These are phyloP conservation scores for Pseudogymnoascus sp. DNA, from an alignment of 2,329 filamentous ascomycete species.

Conservation along the genomic window DNA sequence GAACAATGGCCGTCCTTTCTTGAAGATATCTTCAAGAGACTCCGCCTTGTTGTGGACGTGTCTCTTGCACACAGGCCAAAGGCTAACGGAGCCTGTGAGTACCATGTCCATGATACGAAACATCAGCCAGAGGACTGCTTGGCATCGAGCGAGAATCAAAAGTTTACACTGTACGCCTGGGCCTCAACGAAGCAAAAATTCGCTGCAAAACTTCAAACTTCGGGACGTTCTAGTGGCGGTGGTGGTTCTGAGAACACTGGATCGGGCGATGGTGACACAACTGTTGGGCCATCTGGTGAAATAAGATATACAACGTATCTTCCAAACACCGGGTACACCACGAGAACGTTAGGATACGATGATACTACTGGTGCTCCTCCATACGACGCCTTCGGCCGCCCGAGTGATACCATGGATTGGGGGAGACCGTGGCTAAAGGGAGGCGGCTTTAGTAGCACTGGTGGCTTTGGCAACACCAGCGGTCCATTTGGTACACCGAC, in stretches of 20 bases:
- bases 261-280: not conserved
- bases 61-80: not conserved
- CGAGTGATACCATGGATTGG: not conserved
- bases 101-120: not conserved
- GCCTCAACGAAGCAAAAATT: not conserved
- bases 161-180: not conserved
- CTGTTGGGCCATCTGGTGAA: not conserved
- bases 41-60: not conserved
- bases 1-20: constrained; percentile 6
- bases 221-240: not conserved
- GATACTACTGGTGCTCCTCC: not conserved
- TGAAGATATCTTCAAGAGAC: constrained; percentile 5
- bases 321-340: not conserved
- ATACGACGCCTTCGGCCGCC: not conserved
- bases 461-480: not conserved
- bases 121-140: not conserved
- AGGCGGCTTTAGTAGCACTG: not conserved
- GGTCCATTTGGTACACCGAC: not conserved
- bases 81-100: not conserved
- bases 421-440: not conserved
- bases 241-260: not conserved
- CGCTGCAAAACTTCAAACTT: not conserved
- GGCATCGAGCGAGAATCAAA: not conserved
- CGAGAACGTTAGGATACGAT: constrained; percentile 1
- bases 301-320: not conserved